A percentile compares a stretch with the other conserved stretches of the same genome.
Evolutionary conservation across 345 rosid genomes (phyloP).

Genomic region (Boechera divaricarpa): DNA sequence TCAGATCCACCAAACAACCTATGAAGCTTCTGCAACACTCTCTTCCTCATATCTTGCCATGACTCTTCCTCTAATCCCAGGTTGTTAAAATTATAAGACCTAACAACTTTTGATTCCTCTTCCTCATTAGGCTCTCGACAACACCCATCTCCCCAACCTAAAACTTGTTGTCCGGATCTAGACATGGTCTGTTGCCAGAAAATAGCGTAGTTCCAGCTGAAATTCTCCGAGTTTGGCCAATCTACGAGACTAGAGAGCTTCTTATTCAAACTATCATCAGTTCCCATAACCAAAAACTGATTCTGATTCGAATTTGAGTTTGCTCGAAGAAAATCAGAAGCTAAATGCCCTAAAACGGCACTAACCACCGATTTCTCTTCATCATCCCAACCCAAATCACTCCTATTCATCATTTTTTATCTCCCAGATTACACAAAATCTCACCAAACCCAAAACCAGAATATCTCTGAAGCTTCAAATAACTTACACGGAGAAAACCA

Average conservation of each 20-base stretch:
- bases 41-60: conserved; percentile 86
- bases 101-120: conserved; percentile 64
- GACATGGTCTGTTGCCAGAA: conserved; percentile 95
- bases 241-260: conserved; percentile 96
- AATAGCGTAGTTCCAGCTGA: conserved; percentile 97
- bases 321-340: conserved; percentile 72
- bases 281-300: conserved; percentile 61
- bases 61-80: conserved; percentile 54
- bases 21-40: conserved; percentile 85
- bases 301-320: conserved; percentile 73
- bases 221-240: conserved; percentile 66
- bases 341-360: conserved; percentile 78
- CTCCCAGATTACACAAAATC: conserved; percentile 32
- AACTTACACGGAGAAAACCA: conserved; percentile 15
- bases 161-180: conserved; percentile 78
- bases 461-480: conserved; percentile 6
- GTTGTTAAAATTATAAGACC: conserved; percentile 45
- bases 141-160: conserved; percentile 99
- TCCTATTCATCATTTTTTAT: conserved; percentile 64
- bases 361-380: conserved; percentile 72
- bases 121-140: conserved; percentile 86
- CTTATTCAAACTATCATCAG: conserved; percentile 75
- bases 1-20: conserved; percentile 84
- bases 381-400: conserved; percentile 70
- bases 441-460: background rate